phyloP scores from a whole-genome alignment of 257 asterid species.

The Forsythia viridissima region DNA sequence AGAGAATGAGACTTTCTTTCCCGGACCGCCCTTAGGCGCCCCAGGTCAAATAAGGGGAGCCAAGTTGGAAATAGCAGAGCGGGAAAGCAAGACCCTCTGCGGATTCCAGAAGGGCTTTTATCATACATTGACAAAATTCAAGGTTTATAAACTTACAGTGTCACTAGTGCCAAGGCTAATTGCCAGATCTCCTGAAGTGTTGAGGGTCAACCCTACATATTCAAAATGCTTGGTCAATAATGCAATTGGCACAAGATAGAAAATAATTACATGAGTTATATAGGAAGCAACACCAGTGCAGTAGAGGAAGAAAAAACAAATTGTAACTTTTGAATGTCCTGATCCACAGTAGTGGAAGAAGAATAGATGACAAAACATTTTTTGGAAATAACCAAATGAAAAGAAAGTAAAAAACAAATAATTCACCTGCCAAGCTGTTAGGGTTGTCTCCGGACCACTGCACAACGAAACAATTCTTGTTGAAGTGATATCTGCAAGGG shows the following conservation, averaged over 20 bases:
- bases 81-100: neutral
- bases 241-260: neutral
- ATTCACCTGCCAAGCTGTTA: slow-evolving; percentile 65
- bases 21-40: too few species aligned
- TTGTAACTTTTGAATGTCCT: neutral
- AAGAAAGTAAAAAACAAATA: neutral
- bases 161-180: slow-evolving; percentile 80
- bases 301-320: neutral
- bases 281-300: neutral
- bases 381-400: neutral
- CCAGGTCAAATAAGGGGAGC: too few species aligned
- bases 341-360: neutral
- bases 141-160: slow-evolving; percentile 45
- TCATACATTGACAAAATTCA: neutral
- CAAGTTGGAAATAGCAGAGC: too few species aligned
- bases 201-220: slow-evolving; percentile 60
- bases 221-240: slow-evolving; percentile 11
- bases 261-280: neutral
- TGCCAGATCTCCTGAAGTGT: slow-evolving; percentile 66
- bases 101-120: neutral
- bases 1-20: too few species aligned
- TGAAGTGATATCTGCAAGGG: slow-evolving; percentile 50
- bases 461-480: slow-evolving; percentile 43
- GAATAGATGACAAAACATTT: neutral
- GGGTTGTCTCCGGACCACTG: slow-evolving; percentile 79